Percentiles rank a stretch among this genome's conserved stretches.
Conservation (phyloP, 768 basidiomycete species). For the Suillus subluteus region DNA sequence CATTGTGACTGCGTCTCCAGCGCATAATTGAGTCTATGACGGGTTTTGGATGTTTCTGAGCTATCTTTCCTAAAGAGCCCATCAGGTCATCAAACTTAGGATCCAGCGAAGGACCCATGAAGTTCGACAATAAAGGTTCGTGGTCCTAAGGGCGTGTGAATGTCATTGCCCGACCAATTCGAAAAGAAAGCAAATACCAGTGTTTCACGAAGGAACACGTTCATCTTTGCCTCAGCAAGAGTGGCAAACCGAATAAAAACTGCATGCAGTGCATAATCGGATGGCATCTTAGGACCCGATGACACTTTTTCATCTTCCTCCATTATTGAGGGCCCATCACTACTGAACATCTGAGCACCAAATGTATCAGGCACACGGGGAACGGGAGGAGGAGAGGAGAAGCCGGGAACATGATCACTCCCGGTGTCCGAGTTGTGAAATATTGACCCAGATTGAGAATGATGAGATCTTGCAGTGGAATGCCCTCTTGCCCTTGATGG, state of each 20-base stretch:
- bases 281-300: conserved; percentile 78
- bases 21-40: conserved; percentile 87
- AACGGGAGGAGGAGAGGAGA: conserved; percentile 73
- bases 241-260: conserved; percentile 87
- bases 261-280: conserved; percentile 87
- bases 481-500: conserved; percentile 59
- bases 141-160: conserved; percentile 52
- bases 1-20: conserved; percentile 81
- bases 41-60: conserved; percentile 80
- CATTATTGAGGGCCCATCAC: conserved; percentile 56
- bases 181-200: conserved; percentile 50
- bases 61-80: conserved; percentile 83
- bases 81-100: conserved; percentile 82
- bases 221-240: conserved; percentile 80
- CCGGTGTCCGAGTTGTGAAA: conserved; percentile 73
- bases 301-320: conserved; percentile 70
- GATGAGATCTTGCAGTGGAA: conserved; percentile 68
- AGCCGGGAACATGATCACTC: conserved; percentile 62
- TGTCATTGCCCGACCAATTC: conserved; percentile 1
- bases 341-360: conserved; percentile 44
- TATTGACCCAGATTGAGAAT: conserved; percentile 77
- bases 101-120: conserved; percentile 76
- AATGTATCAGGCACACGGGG: conserved; percentile 74
- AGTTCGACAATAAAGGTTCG: conserved; percentile 66
- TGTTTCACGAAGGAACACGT: conserved; percentile 66